Percentiles rank a stretch among this genome's conserved stretches.
These are phyloP conservation scores for Entophlyctis helioformis DNA, from an alignment of 192 early-diverging fungal genomes.

Conservation along the genomic window DNA sequence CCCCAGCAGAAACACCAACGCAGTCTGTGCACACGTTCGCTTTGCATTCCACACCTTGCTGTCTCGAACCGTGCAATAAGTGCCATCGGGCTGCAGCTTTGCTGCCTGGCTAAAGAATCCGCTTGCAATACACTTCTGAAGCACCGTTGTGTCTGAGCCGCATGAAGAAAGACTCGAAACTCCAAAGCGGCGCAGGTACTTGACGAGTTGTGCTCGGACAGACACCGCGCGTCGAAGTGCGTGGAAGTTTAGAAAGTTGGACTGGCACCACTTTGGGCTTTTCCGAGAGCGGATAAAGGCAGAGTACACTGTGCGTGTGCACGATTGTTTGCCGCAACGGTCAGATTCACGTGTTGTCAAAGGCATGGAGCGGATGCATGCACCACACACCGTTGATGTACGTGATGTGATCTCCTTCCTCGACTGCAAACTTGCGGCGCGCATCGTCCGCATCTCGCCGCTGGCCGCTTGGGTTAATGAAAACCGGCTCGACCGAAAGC, in stretches of 20 bases:
- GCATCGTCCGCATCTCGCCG: slow-evolving; percentile 33
- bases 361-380: neutral
- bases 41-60: slow-evolving; percentile 24
- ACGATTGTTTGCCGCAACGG: neutral
- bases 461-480: slow-evolving; percentile 17
- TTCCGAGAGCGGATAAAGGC: slow-evolving; percentile 29
- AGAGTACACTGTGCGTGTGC: slow-evolving; percentile 23
- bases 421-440: slow-evolving; percentile 57
- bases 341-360: neutral
- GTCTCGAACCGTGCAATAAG: slow-evolving; percentile 52
- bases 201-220: slow-evolving; percentile 20
- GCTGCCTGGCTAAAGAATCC: slow-evolving; percentile 73
- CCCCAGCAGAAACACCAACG: neutral
- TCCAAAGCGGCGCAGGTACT: slow-evolving; percentile 42
- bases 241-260: slow-evolving; percentile 56
- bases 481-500: slow-evolving; percentile 55
- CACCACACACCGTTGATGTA: slow-evolving; percentile 13
- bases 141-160: slow-evolving; percentile 27
- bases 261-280: slow-evolving; percentile 31
- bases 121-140: slow-evolving; percentile 58
- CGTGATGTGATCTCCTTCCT: slow-evolving; percentile 51
- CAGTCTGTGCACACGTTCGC: slow-evolving; percentile 9
- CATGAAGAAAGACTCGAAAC: slow-evolving; percentile 16
- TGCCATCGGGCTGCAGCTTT: slow-evolving; percentile 50
- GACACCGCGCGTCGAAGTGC: slow-evolving; percentile 23